phyloP scores from a whole-genome alignment of 1,139 yeast genomes.

The Yamadazyma kanchanaburiensis region DNA sequence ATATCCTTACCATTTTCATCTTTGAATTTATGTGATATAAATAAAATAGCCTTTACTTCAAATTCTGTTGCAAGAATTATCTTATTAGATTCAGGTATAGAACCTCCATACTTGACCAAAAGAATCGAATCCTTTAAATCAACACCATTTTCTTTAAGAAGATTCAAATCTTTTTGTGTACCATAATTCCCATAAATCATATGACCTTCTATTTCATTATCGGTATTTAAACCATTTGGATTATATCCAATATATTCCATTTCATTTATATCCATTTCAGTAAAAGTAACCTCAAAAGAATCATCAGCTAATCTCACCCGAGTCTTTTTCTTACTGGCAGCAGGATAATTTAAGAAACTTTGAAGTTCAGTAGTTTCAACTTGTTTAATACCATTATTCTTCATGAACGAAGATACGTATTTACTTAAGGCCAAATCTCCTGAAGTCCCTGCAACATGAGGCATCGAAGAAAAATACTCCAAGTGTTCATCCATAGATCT shows the following conservation, averaged over 20 bases:
- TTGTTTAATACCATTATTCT: constrained; percentile 52
- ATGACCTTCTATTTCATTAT: constrained; percentile 49
- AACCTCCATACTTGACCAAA: constrained; percentile 60
- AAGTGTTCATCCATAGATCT: constrained; percentile 64
- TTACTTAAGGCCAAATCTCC: constrained; percentile 75
- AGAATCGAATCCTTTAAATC: constrained; percentile 46
- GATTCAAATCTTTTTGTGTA: constrained; percentile 50
- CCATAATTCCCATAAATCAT: constrained; percentile 66
- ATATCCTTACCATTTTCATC: constrained; percentile 33
- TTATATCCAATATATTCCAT: constrained; percentile 53
- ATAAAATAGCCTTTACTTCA: constrained; percentile 35
- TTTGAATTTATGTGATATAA: constrained; percentile 27
- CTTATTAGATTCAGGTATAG: constrained; percentile 36
- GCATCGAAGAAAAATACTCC: constrained; percentile 77
- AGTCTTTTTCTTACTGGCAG: constrained; percentile 17
- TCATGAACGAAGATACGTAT: constrained; percentile 58
- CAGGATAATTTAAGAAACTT: constrained; percentile 59
- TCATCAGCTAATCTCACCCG: constrained; percentile 33
- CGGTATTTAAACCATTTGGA: constrained; percentile 55
- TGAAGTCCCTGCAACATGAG: constrained; percentile 83
- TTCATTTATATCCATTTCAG: constrained; percentile 28
- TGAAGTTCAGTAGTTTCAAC: constrained; percentile 49
- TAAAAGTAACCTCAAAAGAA: constrained; percentile 35
- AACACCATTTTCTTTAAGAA: constrained; percentile 33
- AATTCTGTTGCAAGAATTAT: constrained; percentile 27